Evolutionary conservation across 805 yeast genomes (phyloP), one percentile per base, ranked within the genome.

Genomic region (Ogataea haglerorum): DNA sequence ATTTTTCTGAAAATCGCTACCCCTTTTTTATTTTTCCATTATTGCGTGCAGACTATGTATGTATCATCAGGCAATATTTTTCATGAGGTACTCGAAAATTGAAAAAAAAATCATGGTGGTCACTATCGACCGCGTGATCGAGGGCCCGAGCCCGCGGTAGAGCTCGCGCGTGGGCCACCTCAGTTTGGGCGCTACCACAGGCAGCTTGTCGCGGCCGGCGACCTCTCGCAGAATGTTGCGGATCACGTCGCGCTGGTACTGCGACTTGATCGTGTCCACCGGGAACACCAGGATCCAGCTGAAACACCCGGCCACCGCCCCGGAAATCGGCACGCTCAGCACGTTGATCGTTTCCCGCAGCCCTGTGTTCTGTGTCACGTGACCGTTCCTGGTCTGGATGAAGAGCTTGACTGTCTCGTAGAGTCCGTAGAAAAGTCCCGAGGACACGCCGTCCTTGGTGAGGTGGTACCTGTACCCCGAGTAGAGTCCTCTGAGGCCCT

Each of bases 231-330:
- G 64, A n/a, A 84, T 78, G 47, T 81, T 79, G 22, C 82, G 69
- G 18, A 86, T 83, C 4, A 83, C 69, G 52, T 86, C 91, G 43
- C 83, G 75, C 55, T 87, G 96, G 31, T 78, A 72, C 42, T 82
- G 70, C 1, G 90, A 78, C 57, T 88, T 87, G 43, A 83, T 69
- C 0, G 95, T 87, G 59, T 87, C 96, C 9, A 87, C 57, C 3
- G 95, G 95, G 63, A 83, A 88, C 3, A 86, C 80, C 1, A 78
- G 60, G 2, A 78, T 62, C 95, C 95, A 86, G 36, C 88, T 73
- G 13, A 82, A 62, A 13, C 82, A 73, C 3, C 95, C 95, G 4
- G 93, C 77, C 17, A 80, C 47, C 0, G 88, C 95, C n/a, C 95
- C 95, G 0, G 91, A 84, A 2, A 80, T 25, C 3, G 82, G 79